Base-by-base conservation (phyloP, 202 grass and related monocot genomes). In the Carex arenaria region DNA sequence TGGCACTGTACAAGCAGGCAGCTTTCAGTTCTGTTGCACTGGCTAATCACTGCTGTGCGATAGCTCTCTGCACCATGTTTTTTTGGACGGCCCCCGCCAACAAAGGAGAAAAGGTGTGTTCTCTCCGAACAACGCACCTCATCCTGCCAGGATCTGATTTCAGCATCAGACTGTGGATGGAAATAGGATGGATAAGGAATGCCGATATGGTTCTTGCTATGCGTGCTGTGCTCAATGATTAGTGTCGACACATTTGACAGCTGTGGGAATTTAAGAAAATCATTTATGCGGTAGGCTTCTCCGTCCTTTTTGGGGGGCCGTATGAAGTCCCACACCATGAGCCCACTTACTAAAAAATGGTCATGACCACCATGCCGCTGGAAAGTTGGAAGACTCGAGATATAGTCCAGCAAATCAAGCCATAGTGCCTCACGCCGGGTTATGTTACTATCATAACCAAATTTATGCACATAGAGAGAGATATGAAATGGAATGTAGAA, bases 181-280 rank as follows among this genome's bases (percentile, higher is more conserved):
- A 87, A 87, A 70, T 87, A 87, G 70, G 86, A 87, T 0, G 86
- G 80, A 17, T 83, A 87, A 3, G 86, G 86, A 32, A 87, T 84
- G 1, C 72, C 81, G 80, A 87, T 61, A 30, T 79, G 80, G 72
- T 75, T 87, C 38, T 38, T 60, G 61, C 72, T 74, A 56, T 7
- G 31, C 0, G 47, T 55, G 53, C 61, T 72, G 19, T 61, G 86
- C 43, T 87, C 71, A 7, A 87, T 80, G 5, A 76, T 79, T n/a
- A 87, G 81, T 28, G 82, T 3, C 34, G 34, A 36, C 34, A 36
- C 34, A 0, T 3, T 36, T 36, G 34, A 36, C 3, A 36, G 34
- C 34, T 36, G 34, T 0, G 34, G 34, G 34, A 36, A 36, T 36
- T 36, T 36, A 36, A 36, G 34, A 36, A 36, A 36, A 36, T 36